Base-by-base conservation (phyloP, 2,329 filamentous ascomycete genomes). In the Phialemoniopsis sp. region DNA sequence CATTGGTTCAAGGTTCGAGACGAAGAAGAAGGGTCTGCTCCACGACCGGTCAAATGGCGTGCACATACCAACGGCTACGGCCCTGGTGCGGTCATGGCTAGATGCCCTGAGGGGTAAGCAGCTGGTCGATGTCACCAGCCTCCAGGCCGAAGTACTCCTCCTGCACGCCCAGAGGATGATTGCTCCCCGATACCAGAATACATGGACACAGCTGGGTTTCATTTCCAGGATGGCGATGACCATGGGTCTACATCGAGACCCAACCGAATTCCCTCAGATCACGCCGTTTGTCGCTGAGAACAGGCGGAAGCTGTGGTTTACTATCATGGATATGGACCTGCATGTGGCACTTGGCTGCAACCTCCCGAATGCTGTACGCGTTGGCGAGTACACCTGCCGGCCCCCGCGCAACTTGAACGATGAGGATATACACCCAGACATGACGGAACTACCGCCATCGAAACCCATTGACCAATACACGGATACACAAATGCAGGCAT, bases 211-310 rank as follows among this genome's bases (percentile, higher is more conserved):
- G 40, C 57, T 78, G n/a, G 75, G 75, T 5, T 66, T 68, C 38
- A 68, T 78, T 32, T 66, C 77, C 5, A 69, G 75, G 13, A 72
- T 75, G 61, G 75, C 73, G 21, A 78, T 78, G 73, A 72, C 69
- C 3, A 78, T 79, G 73, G 75, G 74, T 4, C 58, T 79, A 34
- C 75, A 79, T 47, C 66, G 74, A 4, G 75, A 79, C 38, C 73
- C 75, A 3, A 69, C 69, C 13, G 75, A 79, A 46, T 76, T 72
- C 40, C 59, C 63, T 4, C 64, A 68, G 21, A 68, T 78, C 37
- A 60, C 64, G 5, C 61, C 71, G 0, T 78, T 76, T 47, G 62
- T 68, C 33, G 68, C 67, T n/a, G 75, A 79, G 53, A 63, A 71
- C 44, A 60, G 75, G 28, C 64, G 75, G n/a, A 65, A 70, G 42